phyloP scores from a whole-genome alignment of 306 rosid genomes.

The Cucumis hystrix region DNA sequence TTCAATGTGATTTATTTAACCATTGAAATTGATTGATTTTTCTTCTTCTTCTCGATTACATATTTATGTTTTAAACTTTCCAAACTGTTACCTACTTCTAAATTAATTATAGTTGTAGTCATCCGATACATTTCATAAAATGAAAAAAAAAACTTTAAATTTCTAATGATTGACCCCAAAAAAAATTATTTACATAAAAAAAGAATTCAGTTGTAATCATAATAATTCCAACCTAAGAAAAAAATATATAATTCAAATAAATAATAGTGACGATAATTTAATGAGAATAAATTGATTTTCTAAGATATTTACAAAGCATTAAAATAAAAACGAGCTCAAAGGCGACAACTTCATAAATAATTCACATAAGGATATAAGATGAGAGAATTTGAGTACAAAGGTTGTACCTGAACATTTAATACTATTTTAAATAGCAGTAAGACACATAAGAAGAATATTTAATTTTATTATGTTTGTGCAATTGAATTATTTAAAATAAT shows the following conservation, averaged over 20 bases:
- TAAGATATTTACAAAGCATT: neutral
- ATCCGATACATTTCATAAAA: neutral
- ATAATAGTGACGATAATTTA: neutral
- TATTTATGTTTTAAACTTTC: neutral
- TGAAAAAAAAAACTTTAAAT: neutral
- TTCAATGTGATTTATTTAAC: neutral
- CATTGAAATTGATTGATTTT: neutral
- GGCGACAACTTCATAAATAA: neutral
- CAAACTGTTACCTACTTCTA: neutral
- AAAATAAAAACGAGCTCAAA: neutral
- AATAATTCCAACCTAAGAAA: neutral
- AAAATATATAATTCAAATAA: neutral
- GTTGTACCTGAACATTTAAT: neutral
- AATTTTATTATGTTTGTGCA: neutral
- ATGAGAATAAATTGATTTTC: neutral
- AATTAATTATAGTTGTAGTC: neutral
- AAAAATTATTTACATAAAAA: neutral
- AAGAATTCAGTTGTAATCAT: neutral
- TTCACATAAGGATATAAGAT: neutral
- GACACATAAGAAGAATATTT: neutral
- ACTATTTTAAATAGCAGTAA: neutral
- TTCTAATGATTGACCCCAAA: neutral
- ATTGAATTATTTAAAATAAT: neutral
- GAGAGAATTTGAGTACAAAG: neutral
- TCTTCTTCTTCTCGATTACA: neutral